phyloP scores from a whole-genome alignment of 768 basidiomycete genomes.

The Phaffia australis region DNA sequence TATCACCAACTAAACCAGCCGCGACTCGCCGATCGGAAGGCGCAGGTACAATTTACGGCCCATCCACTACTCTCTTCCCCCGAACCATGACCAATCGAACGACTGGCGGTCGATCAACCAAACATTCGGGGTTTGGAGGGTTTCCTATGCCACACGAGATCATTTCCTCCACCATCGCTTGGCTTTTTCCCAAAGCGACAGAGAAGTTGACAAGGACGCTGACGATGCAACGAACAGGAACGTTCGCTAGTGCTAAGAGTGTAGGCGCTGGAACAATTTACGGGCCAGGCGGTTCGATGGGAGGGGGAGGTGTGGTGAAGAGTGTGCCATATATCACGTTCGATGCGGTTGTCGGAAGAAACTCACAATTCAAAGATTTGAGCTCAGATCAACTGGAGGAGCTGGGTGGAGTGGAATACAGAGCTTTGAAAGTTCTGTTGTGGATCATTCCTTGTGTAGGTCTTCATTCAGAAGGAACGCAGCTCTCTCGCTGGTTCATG shows the following conservation, averaged over 20 bases:
- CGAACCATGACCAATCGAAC: constrained; percentile 34
- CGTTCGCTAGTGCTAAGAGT: constrained; percentile 34
- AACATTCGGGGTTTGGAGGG: constrained; percentile 36
- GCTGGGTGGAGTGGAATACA: constrained; percentile 85
- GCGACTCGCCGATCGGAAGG: constrained; percentile 17
- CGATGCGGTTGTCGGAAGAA: constrained; percentile 70
- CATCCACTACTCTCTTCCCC: constrained; percentile 29
- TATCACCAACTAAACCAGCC: not conserved
- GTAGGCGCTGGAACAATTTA: constrained; percentile 18
- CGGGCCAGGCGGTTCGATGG: constrained; percentile 18
- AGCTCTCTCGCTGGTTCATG: not conserved
- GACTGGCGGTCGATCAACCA: constrained; percentile 26
- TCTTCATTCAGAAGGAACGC: constrained; percentile 19
- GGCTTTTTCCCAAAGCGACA: constrained; percentile 55
- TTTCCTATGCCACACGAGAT: constrained; percentile 39
- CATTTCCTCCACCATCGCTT: constrained; percentile 44
- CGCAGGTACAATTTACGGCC: constrained; percentile 6
- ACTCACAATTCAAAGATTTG: constrained; percentile 50
- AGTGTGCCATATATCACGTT: constrained; percentile 73
- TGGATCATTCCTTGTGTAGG: constrained; percentile 69
- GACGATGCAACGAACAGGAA: constrained; percentile 62
- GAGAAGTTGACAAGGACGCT: constrained; percentile 55
- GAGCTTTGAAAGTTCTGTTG: constrained; percentile 64
- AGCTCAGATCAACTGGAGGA: constrained; percentile 78
- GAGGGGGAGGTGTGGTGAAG: constrained; percentile 36